These are phyloP conservation scores for Lactarius indigo DNA, from an alignment of 768 basidiomycete species.

Conservation along the genomic window DNA sequence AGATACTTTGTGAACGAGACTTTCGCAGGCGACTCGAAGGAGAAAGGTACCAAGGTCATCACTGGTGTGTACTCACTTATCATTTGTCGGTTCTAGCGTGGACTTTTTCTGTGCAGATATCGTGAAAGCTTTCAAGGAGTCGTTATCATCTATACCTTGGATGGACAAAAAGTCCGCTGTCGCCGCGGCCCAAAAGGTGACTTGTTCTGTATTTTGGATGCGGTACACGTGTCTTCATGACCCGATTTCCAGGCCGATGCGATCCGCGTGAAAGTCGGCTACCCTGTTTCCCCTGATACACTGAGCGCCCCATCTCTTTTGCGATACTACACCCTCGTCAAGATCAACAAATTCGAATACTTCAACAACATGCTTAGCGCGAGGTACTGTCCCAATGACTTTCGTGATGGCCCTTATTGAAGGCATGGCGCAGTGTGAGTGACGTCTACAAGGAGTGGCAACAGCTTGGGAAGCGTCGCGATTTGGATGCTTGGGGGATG, in stretches of 20 bases:
- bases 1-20: conserved; percentile 85
- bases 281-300: conserved; percentile 84
- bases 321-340: conserved; percentile 69
- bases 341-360: conserved; percentile 65
- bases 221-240: conserved; percentile 15
- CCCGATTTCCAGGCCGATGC: conserved; percentile 55
- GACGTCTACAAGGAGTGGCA: conserved; percentile 70
- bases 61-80: conserved; percentile 44
- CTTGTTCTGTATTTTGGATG: conserved; percentile 9
- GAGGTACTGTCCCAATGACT: conserved; percentile 38
- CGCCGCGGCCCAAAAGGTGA: conserved; percentile 82
- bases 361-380: conserved; percentile 80
- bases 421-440: conserved; percentile 42
- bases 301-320: conserved; percentile 62
- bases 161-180: conserved; percentile 82
- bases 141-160: conserved; percentile 76
- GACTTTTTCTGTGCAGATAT: conserved; percentile 48
- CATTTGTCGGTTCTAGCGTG: background rate
- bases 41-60: conserved; percentile 81
- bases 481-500: conserved; percentile 84
- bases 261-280: conserved; percentile 90
- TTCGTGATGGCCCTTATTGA: background rate
- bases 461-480: conserved; percentile 64
- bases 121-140: conserved; percentile 76
- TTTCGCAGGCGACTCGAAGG: conserved; percentile 73